A percentile compares a stretch with the other conserved stretches of the same genome.
Conservation (phyloP, 352 stramenopile species). For the Globisporangium mamillatum region DNA sequence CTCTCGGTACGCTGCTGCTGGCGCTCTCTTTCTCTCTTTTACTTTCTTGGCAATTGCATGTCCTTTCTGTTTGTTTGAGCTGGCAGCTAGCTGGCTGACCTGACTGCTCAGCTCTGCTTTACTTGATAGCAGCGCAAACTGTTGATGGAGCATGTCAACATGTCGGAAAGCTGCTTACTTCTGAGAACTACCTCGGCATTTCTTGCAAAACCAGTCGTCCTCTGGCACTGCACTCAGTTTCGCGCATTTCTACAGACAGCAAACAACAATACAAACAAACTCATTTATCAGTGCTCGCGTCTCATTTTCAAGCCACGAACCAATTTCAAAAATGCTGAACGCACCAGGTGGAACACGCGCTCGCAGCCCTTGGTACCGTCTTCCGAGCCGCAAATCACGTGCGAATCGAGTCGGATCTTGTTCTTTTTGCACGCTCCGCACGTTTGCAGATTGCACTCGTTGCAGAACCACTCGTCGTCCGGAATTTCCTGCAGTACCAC, state of each 20-base stretch:
- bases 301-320: not conserved
- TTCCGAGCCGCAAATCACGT: conserved; percentile 89
- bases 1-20: not conserved
- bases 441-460: conserved; percentile 81
- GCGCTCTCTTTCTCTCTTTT: not conserved
- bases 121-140: not conserved
- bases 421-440: conserved; percentile 85
- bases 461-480: conserved; percentile 86
- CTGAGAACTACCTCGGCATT: conserved; percentile 31
- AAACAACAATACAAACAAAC: conserved; percentile 10
- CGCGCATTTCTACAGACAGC: conserved; percentile 75
- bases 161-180: conserved; percentile 8
- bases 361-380: conserved; percentile 85
- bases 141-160: not conserved
- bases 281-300: not conserved
- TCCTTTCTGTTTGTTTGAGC: not conserved
- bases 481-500: conserved; percentile 32
- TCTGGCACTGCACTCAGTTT: conserved; percentile 72
- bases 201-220: conserved; percentile 89
- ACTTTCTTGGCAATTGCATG: not conserved
- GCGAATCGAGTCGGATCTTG: conserved; percentile 84
- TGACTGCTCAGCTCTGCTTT: not conserved
- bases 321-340: conserved; percentile 7
- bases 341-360: conserved; percentile 85
- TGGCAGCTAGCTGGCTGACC: not conserved